phyloP scores from a whole-genome alignment of 2,329 filamentous ascomycete genomes.

The Coniella vitis region DNA sequence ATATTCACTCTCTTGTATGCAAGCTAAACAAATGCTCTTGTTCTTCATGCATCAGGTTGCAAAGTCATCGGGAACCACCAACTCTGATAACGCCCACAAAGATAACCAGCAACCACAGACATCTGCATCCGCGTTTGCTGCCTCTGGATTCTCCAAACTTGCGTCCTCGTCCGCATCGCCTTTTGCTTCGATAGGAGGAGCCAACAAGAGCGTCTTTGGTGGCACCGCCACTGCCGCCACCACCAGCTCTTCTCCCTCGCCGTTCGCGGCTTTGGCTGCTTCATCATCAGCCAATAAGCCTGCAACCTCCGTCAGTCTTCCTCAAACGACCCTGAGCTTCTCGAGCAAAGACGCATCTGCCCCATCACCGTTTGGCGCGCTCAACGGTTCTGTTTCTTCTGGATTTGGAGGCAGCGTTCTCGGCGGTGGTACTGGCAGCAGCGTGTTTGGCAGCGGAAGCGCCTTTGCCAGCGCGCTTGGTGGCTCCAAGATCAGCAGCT shows the following conservation, averaged over 20 bases:
- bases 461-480: constrained; percentile 30
- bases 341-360: constrained; percentile 27
- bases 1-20: background rate
- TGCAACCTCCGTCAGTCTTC: constrained; percentile 21
- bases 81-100: constrained; percentile 20
- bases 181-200: constrained; percentile 52
- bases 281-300: constrained; percentile 12
- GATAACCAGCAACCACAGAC: constrained; percentile 31
- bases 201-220: constrained; percentile 44
- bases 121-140: constrained; percentile 57
- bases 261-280: constrained; percentile 31
- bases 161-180: constrained; percentile 55
- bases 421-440: constrained; percentile 31
- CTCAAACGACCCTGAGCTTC: constrained; percentile 44
- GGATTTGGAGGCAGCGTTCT: constrained; percentile 26
- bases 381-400: constrained; percentile 25
- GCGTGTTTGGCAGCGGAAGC: constrained; percentile 36
- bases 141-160: constrained; percentile 62
- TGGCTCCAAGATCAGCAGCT: constrained; percentile 53
- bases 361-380: constrained; percentile 41
- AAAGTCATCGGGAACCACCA: constrained; percentile 19
- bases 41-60: constrained; percentile 12
- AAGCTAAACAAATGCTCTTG: constrained; percentile 4
- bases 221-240: constrained; percentile 29
- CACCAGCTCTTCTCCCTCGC: constrained; percentile 33